Conservation (phyloP, 805 yeast species). For the Candida chauliodis region DNA sequence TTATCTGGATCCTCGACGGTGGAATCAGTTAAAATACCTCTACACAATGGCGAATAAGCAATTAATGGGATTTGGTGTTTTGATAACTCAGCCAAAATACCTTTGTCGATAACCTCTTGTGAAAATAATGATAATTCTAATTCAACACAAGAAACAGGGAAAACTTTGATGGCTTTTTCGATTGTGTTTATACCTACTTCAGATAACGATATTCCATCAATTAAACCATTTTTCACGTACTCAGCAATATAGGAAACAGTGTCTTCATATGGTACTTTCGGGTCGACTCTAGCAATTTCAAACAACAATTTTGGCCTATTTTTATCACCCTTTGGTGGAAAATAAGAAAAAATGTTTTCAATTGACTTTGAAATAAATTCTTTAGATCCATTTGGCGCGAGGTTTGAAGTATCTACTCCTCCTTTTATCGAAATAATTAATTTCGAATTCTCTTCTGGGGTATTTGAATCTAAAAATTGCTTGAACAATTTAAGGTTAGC, state of each 20-base stretch:
- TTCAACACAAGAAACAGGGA: constrained; percentile 68
- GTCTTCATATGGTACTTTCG: constrained; percentile 52
- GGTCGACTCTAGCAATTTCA: constrained; percentile 72
- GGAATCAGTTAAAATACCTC: constrained; percentile 72
- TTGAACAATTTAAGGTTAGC: constrained; percentile 55
- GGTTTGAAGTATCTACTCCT: constrained; percentile 35
- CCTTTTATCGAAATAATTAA: constrained; percentile 71
- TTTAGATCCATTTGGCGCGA: constrained; percentile 48
- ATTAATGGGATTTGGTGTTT: constrained; percentile 61
- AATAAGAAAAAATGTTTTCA: constrained; percentile 32
- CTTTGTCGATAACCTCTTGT: constrained; percentile 60
- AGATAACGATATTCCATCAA: constrained; percentile 70
- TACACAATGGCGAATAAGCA: constrained; percentile 81
- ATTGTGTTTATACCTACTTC: constrained; percentile 68
- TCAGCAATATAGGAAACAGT: constrained; percentile 55
- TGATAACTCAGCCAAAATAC: constrained; percentile 56
- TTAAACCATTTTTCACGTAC: constrained; percentile 57
- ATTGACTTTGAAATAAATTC: constrained; percentile 49
- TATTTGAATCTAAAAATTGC: constrained; percentile 47
- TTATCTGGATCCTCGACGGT: constrained; percentile 35
- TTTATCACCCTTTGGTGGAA: constrained; percentile 18
- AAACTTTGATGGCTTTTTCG: constrained; percentile 50
- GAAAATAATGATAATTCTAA: constrained; percentile 72
- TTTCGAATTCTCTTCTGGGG: constrained; percentile 53
- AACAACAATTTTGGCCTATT: constrained; percentile 45